Conservation (phyloP, 768 basidiomycete species). For the Phlebiopsis flavidoalba region DNA sequence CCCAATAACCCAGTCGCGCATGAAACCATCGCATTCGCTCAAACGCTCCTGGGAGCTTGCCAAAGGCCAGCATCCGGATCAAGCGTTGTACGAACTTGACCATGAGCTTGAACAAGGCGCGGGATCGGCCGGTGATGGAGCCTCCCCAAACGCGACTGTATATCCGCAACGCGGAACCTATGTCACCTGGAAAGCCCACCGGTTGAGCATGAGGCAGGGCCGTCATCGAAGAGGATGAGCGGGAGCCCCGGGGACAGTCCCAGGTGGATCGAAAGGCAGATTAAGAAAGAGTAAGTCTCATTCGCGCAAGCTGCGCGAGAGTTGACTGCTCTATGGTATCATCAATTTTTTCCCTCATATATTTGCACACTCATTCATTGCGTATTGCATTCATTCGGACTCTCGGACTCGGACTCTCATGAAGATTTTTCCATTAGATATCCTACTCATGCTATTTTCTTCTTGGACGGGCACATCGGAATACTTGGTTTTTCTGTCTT, state of each 20-base stretch:
- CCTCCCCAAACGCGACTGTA: constrained; percentile 13
- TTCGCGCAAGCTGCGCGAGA: not conserved
- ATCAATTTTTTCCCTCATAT: not conserved
- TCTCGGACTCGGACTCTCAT: not conserved
- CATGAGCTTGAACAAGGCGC: constrained; percentile 2
- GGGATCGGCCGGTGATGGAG: constrained; percentile 9
- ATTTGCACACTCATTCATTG: not conserved
- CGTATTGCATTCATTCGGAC: not conserved
- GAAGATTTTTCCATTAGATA: not conserved
- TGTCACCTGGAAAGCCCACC: constrained; percentile 10
- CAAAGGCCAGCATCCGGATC: constrained; percentile 3
- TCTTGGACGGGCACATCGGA: not conserved
- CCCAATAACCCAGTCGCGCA: constrained; percentile 12
- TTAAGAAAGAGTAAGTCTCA: not conserved
- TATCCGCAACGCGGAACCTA: constrained; percentile 18
- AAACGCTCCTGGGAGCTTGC: constrained; percentile 4
- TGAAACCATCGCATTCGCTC: not conserved
- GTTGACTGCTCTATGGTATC: not conserved
- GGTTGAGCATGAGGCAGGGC: not conserved
- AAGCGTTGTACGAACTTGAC: constrained; percentile 2
- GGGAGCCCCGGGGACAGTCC: not conserved
- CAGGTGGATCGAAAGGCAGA: not conserved
- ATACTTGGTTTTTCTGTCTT: not conserved
- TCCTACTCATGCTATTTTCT: not conserved
- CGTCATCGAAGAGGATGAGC: not conserved